Base-by-base conservation (phyloP, 371 early-diverging fungal genomes). In the Mortierella sp. region DNA sequence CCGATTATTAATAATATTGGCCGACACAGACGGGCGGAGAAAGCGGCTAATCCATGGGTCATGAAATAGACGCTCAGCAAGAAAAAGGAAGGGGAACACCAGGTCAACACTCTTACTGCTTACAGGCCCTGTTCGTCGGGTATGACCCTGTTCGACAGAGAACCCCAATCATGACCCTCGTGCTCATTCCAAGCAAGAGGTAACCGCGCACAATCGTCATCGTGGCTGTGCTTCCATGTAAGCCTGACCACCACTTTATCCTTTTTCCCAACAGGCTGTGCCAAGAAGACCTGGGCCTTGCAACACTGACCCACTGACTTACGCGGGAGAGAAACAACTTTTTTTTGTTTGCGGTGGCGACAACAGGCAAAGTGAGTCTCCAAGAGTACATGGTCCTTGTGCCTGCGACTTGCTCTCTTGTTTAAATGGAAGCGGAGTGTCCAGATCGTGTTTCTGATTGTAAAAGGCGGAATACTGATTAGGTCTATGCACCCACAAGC, bases 391-490 rank as follows among this genome's bases (percentile, higher is more conserved):
- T 59, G 47, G 67, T 49, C 68, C 68, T 47, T 60, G 53, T 67
- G 47, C 67, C 67, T 31, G 67, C 47, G 49, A 55, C 55, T 22
- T 23, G 43, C n/a, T n/a, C n/a, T n/a, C n/a, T n/a, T n/a, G n/a
- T 67, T 67, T 67, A 35, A 67, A 67, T 51, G 68, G 68, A 67
- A 60, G 68, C 26, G 61, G 68, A 19, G 68, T 23, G 3, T 60
- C 60, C 26, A 51, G 68, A 53, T 59, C 57, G 32, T 65, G n/a
- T 17, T 57, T 55, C 57, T 65, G 66, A 49, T n/a, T 67, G 51
- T 67, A 67, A 37, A 67, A 67, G 34, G 61, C 23, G 40, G 68
- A 67, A 51, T 67, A 67, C 61, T 67, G 68, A 60, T 67, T 67
- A 3, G 68, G 68, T 22, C 61, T 59, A 60, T 67, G 68, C 35